A percentile compares a stretch with the other conserved stretches of the same genome.
These are phyloP conservation scores for Tirmania nivea DNA, from an alignment of 495 filamentous ascomycete species.

Conservation along the genomic window DNA sequence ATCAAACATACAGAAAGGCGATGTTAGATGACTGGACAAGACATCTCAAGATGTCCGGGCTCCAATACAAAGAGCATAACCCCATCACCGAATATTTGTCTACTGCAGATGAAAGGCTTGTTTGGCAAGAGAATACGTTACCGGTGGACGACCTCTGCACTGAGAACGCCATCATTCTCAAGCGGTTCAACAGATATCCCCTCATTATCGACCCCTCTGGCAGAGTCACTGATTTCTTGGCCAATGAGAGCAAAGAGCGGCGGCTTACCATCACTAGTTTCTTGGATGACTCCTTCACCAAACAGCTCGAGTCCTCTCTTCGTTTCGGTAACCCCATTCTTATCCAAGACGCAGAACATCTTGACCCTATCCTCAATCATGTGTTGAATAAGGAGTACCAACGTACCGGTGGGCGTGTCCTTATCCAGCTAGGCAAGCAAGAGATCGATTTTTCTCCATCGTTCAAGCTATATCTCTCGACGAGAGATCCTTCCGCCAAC, in stretches of 20 bases:
- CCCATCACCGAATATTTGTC: slow-evolving; percentile 92
- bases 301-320: slow-evolving; percentile 86
- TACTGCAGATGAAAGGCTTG: slow-evolving; percentile 79
- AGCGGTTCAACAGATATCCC: slow-evolving; percentile 94
- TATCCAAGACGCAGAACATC: slow-evolving; percentile 91
- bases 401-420: slow-evolving; percentile 93
- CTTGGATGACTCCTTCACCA: slow-evolving; percentile 91
- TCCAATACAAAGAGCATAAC: slow-evolving; percentile 80
- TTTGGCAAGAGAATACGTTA: slow-evolving; percentile 85
- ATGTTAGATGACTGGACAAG: slow-evolving; percentile 96
- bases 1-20: slow-evolving; percentile 88
- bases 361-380: slow-evolving; percentile 94
- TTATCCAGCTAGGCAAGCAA: slow-evolving; percentile 95
- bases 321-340: slow-evolving; percentile 97
- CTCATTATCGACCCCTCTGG: slow-evolving; percentile 96
- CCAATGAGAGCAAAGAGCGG: slow-evolving; percentile 79
- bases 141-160: slow-evolving; percentile 98
- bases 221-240: slow-evolving; percentile 78
- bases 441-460: slow-evolving; percentile 98
- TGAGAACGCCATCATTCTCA: slow-evolving; percentile 91
- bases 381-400: slow-evolving; percentile 99
- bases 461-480: slow-evolving; percentile 90
- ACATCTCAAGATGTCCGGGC: slow-evolving; percentile 72
- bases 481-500: slow-evolving; percentile 80
- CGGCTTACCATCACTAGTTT: slow-evolving; percentile 94